Base-by-base conservation (phyloP, 129 eudicot species). In the Sambucus nigra region DNA sequence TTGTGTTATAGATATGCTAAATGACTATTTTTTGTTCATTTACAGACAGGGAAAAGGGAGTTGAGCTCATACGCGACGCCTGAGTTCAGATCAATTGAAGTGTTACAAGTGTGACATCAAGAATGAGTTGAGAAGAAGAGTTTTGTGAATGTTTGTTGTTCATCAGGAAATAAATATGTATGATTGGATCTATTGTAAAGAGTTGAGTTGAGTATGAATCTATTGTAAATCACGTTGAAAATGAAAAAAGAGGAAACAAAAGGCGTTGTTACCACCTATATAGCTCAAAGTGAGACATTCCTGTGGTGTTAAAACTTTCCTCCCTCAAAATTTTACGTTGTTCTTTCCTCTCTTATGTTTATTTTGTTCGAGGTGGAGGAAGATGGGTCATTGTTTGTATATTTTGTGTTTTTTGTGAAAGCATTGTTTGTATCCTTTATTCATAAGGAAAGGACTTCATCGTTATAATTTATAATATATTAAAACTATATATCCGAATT, bases 11-110 rank as follows among this genome's bases (percentile, higher is more conserved):
- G 48, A 42, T 42, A 42, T n/a, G n/a, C 48, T 51, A 59, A 32
- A 20, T 60, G 16, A 31, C 66, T 35, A 41, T 7, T 47, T 67
- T 44, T 57, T 62, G 40, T 16, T 6, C 9, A 1, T 18, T 47
- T 16, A 12, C 72, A 79, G 86, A 67, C 65, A 38, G 59, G 60
- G 2, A 74, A 63, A 60, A 66, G 57, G 55, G 83, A 77, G 31
- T 47, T 63, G 61, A 72, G 61, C 69, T 51, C 71, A 28, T 69
- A 74, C 25, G 47, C 65, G 25, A 66, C 77, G 16, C 40, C 61
- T 44, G 63, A 62, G 33, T 68, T 65, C 5, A 70, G 74, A 40
- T 50, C 81, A 31, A 19, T 69, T 13, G 80, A 79, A 0, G 69
- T 66, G 48, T 52, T 69, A 27, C 65, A 71, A 33, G 61, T 69